Percentiles rank a stretch among this genome's conserved stretches.
Conservation (phyloP, 2,329 filamentous ascomycete species). For the Dendrostoma leiphaemia region DNA sequence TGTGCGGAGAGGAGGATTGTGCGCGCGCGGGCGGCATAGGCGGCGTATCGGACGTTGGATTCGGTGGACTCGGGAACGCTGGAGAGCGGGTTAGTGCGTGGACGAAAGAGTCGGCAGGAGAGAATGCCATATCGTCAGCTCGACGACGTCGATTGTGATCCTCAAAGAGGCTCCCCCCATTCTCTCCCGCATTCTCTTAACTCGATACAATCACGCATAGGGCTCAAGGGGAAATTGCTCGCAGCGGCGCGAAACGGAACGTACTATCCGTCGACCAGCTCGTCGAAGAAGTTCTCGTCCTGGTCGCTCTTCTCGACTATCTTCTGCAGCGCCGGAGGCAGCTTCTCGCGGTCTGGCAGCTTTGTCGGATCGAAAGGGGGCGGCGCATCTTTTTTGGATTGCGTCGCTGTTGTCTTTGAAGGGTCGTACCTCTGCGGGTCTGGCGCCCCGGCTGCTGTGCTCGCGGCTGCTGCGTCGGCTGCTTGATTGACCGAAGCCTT, state of each 20-base stretch:
- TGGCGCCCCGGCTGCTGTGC: slow-evolving; percentile 17
- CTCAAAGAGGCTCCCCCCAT: too few species aligned
- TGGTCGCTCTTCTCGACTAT: slow-evolving; percentile 57
- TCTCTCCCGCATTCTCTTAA: too few species aligned
- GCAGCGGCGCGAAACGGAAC: slow-evolving; percentile 26
- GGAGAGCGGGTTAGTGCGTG: slow-evolving; percentile 10
- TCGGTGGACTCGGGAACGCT: slow-evolving; percentile 80
- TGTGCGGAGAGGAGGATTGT: slow-evolving; percentile 89
- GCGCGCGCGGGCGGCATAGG: slow-evolving; percentile 80
- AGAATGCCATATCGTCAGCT: background rate
- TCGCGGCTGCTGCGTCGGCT: slow-evolving; percentile 21
- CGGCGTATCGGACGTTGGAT: slow-evolving; percentile 83
- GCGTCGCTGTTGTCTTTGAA: too few species aligned
- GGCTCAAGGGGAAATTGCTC: slow-evolving; percentile 28
- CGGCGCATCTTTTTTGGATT: slow-evolving; percentile 22
- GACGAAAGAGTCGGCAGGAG: background rate
- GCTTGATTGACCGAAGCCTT: slow-evolving; percentile 19
- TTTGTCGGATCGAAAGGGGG: slow-evolving; percentile 42
- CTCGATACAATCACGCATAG: too few species aligned
- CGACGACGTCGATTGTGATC: too few species aligned
- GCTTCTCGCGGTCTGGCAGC: slow-evolving; percentile 48
- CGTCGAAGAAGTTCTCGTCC: slow-evolving; percentile 74
- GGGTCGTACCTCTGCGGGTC: slow-evolving; percentile 9
- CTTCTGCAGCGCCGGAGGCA: slow-evolving; percentile 54
- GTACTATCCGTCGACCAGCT: slow-evolving; percentile 76